phyloP scores from a whole-genome alignment of 2,329 filamentous ascomycete species.

The Colletotrichum karsti region DNA sequence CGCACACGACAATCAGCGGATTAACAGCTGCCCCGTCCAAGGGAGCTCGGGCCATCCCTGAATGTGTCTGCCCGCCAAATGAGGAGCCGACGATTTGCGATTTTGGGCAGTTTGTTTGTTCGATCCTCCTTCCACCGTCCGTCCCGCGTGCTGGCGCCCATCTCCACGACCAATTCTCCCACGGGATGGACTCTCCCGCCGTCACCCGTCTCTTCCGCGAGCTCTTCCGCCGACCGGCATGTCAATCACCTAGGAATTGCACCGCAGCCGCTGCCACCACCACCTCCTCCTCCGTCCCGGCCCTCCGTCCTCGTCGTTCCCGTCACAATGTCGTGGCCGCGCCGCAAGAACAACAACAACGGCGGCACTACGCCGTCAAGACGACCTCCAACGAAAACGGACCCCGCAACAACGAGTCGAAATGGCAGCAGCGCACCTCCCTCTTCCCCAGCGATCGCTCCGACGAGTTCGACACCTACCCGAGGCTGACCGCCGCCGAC shows the following conservation, averaged over 20 bases:
- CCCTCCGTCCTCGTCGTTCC: neutral
- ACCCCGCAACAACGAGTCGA: constrained; percentile 65
- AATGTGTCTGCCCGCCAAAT: constrained; percentile 5
- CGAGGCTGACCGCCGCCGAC: constrained; percentile 84
- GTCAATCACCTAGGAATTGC: constrained; percentile 58
- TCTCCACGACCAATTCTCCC: neutral
- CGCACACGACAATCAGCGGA: constrained; percentile 6
- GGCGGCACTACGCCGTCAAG: constrained; percentile 36
- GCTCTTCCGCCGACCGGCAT: constrained; percentile 80
- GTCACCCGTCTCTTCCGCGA: constrained; percentile 83
- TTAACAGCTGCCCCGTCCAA: constrained; percentile 27
- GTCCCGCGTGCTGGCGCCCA: constrained; percentile 15
- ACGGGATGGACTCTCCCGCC: constrained; percentile 81
- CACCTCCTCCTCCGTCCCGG: constrained; percentile 34
- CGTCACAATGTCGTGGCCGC: constrained; percentile 14
- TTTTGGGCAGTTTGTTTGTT: constrained; percentile 13
- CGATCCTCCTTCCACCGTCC: constrained; percentile 11
- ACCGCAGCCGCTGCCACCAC: too few relatives aligned
- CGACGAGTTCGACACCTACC: constrained; percentile 83
- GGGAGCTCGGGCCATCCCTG: constrained; percentile 36
- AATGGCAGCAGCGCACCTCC: constrained; percentile 87
- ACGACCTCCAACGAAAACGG: neutral
- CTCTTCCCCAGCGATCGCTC: constrained; percentile 79
- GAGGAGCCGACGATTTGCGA: constrained; percentile 20
- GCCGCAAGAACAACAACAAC: constrained; percentile 31